Evolutionary conservation across 495 filamentous ascomycete species (phyloP).

Genomic region (Cercophora samala): DNA sequence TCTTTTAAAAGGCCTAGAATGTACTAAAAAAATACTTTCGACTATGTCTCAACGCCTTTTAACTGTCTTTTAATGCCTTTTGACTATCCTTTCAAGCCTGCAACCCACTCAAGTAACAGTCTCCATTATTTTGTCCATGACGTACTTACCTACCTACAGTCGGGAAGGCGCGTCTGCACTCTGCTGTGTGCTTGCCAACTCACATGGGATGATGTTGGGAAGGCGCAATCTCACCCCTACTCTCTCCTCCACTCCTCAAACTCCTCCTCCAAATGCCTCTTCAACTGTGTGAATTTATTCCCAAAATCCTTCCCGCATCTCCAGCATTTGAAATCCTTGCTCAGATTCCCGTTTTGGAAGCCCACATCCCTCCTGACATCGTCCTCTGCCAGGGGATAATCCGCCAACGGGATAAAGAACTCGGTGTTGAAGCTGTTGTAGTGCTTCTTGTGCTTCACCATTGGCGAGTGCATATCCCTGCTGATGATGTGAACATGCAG

Average conservation of each 20-base stretch:
- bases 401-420: slow-evolving; percentile 81
- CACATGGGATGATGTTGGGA: too few relatives aligned
- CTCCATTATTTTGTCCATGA: too few relatives aligned
- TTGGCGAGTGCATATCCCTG: slow-evolving; percentile 65
- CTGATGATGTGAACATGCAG: slow-evolving; percentile 87
- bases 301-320: slow-evolving; percentile 73
- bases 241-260: slow-evolving; percentile 76
- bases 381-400: slow-evolving; percentile 67
- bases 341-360: slow-evolving; percentile 50
- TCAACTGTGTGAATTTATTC: slow-evolving; percentile 67
- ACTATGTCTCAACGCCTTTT: too few relatives aligned
- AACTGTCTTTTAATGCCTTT: too few relatives aligned
- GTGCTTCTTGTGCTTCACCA: slow-evolving; percentile 77
- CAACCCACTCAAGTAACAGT: too few relatives aligned
- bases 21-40: too few relatives aligned
- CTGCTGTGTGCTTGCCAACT: too few relatives aligned
- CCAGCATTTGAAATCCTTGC: slow-evolving; percentile 73
- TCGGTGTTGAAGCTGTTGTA: slow-evolving; percentile 86
- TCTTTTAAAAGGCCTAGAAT: too few relatives aligned
- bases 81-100: too few relatives aligned
- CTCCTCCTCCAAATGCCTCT: slow-evolving; percentile 75
- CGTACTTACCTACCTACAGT: too few relatives aligned
- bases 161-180: too few relatives aligned
- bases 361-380: slow-evolving; percentile 58
- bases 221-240: too few relatives aligned